Base-by-base conservation (phyloP, 1,284 basidiomycete genomes). In the Apiotrichum sp. region DNA sequence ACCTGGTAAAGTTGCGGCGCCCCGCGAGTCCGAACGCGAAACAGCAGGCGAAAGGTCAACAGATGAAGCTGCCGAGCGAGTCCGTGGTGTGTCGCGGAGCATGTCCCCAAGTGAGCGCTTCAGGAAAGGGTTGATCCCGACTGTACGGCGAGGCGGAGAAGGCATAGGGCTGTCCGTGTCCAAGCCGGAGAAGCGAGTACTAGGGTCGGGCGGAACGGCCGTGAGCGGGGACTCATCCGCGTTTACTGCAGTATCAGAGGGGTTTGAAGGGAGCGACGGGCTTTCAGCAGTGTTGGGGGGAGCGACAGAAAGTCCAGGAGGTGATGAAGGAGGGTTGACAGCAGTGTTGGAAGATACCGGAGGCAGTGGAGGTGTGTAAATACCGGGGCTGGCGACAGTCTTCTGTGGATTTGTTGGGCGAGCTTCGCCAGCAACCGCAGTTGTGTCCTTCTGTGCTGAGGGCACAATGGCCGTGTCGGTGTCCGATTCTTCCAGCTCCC, bases 41-140 rank as follows among this genome's bases (percentile, higher is more conserved):
- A 13, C 16, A 6, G 47, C 9, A 3, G 16, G 43, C 4, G 43
- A 45, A 7, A 31, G 10, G 22, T 45, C 35, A 6, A 5, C 16
- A 11, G 47, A 47, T 4, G 47, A 47, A 34, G 34, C 5, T 1
- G 47, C 35, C 1, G 47, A 47, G 35, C 35, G 35, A 4, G 35
- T 47, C 4, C 43, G 22, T 10, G 42, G n/a, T 11, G 40, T 46
- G 22, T 50, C 49, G 11, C 49, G 45, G 34, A 55, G 40, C 31
- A 58, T 43, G 13, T 44, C 53, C n/a, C 59, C 56, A 0, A 57
- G 51, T 6, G 53, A 52, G 35, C 59, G 59, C 40, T 61, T 55
- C 10, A 61, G 43, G 53, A 57, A 61, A 2, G 50, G 35, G 35
- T 55, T 57, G 33, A 39, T 51, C 14, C 42, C 50, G n/a, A 46